Conservation (phyloP, 352 stramenopile genomes). For the Phytophthora hybrid region DNA sequence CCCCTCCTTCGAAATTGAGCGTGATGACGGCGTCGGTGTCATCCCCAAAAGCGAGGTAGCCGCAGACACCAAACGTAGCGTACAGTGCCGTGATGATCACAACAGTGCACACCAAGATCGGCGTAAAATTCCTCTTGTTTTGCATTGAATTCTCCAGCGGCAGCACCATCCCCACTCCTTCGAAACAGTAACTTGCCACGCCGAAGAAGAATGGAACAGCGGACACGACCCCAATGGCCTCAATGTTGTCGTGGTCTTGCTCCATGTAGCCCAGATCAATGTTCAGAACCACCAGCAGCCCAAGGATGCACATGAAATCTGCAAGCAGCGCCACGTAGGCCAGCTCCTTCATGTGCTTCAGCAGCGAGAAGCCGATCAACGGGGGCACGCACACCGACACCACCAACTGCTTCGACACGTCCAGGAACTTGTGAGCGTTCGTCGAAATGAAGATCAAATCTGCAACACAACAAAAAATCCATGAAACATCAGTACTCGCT, state of each 20-base stretch:
- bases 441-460: conserved; percentile 93
- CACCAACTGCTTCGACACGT: conserved; percentile 61
- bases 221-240: conserved; percentile 66
- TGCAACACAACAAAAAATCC: conserved; percentile 15
- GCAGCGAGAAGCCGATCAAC: conserved; percentile 83
- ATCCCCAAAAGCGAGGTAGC: conserved; percentile 89
- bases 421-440: conserved; percentile 84
- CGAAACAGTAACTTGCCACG: conserved; percentile 92
- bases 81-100: conserved; percentile 90
- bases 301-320: conserved; percentile 90
- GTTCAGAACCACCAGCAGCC: conserved; percentile 83
- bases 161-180: conserved; percentile 91
- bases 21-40: conserved; percentile 90
- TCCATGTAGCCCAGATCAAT: conserved; percentile 85
- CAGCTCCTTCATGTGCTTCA: conserved; percentile 90
- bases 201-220: conserved; percentile 90
- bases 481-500: conserved; percentile 1
- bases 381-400: conserved; percentile 68
- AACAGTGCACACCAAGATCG: conserved; percentile 75
- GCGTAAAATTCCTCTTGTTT: conserved; percentile 78
- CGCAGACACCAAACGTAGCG: conserved; percentile 85
- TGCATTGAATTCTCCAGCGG: conserved; percentile 89
- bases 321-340: conserved; percentile 90
- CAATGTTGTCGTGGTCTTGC: conserved; percentile 53
- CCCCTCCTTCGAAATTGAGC: conserved; percentile 80